Evolutionary conservation across 495 filamentous ascomycete genomes (phyloP), one percentile per base, ranked within the genome.

Genomic region (Penicillium riverlandense): DNA sequence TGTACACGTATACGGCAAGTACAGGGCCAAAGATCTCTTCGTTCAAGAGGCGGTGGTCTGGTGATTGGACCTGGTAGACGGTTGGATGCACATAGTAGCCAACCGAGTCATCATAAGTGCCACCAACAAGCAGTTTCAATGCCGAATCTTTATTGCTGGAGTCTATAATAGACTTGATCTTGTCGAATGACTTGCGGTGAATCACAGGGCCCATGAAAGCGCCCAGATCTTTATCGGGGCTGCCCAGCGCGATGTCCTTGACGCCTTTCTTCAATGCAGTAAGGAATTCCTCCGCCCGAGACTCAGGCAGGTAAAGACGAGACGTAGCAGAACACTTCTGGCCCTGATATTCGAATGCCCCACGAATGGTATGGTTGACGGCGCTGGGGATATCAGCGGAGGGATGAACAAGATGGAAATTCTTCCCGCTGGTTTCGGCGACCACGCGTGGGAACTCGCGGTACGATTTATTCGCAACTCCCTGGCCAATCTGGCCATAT

Each of bases 311-410:
- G 56, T 92, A 94, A 11, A 80, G 48, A 11, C 88, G 78, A 38
- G 86, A 90, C 2, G 83, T 86, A 36, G 88, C 88, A 53, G 81
- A 86, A 68, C 88, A 94, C 63, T 94, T 95, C 62, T 95, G 88
- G 15, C 88, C 88, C 59, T 90, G 85, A 58, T 86, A 95, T 65
- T 95, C 88, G 55, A 94, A 95, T 7, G 88, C 83, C 34, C 86
- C 88, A 34, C 88, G 84, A 28, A 95, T 79, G 8, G 88, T 94
- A 50, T 92, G 83, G 36, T 84, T 70, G 8, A 80, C 85, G 27
- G 88, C 88, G 52, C 88, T 91, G 30, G 76, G 62, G 37, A 89
- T 54, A 49, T 92, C 84, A 31, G 88, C 88, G 4, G 78, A 82
- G 6, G 69, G 47, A 58, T 94, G 87, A 36, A 95, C 61, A 33